Base-by-base conservation (phyloP, 2,329 filamentous ascomycete genomes). In the Albophoma yamanashiensis region DNA sequence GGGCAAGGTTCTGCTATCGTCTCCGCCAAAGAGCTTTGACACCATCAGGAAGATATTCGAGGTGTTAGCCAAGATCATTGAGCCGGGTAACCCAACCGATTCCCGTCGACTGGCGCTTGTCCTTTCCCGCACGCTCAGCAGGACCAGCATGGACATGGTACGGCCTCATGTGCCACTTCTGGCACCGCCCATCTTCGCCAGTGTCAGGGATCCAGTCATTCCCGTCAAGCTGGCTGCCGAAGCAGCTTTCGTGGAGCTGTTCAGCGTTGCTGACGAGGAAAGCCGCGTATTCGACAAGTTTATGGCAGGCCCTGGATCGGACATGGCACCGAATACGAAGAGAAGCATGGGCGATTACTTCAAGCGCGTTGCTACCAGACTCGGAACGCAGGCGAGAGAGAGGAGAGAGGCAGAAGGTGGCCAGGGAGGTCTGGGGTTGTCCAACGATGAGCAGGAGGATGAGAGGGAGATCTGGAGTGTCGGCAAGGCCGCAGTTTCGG, bases 311-410 rank as follows among this genome's bases (percentile, higher is more conserved):
- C 80, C 87, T 1, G 84, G 83, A 7, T 82, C 83, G 57, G 83
- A 85, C 3, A 74, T 97, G 61, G 80, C 86, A 11, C 75, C 89
- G 0, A 88, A 84, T 47, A 86, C 86, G 22, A 94, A 95, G 81
- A 83, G 93, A 66, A 92, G 88, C 72, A 97, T 99, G 89, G 83
- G 87, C 61, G 94, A 99, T 73, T 99, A 99, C 77, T 97, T 97
- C 78, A 96, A 96, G 81, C 82, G 94, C 50, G 90, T 99, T 64
- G 91, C 91, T 1, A 74, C 93, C 68, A 84, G 92, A 66, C 76
- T 97, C 25, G 93, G 89, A n/a, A 83, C 79, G 22, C 94, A 97
- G 73, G 92, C 90, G 1, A 83, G 91, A 63, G 94, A 99, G 77
- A 83, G 94, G 67, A 89, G 85, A 69, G 92, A 96, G 66, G 94